These are phyloP conservation scores for Aspergillus fructus DNA, from an alignment of 2,329 filamentous ascomycete genomes.

Conservation along the genomic window DNA sequence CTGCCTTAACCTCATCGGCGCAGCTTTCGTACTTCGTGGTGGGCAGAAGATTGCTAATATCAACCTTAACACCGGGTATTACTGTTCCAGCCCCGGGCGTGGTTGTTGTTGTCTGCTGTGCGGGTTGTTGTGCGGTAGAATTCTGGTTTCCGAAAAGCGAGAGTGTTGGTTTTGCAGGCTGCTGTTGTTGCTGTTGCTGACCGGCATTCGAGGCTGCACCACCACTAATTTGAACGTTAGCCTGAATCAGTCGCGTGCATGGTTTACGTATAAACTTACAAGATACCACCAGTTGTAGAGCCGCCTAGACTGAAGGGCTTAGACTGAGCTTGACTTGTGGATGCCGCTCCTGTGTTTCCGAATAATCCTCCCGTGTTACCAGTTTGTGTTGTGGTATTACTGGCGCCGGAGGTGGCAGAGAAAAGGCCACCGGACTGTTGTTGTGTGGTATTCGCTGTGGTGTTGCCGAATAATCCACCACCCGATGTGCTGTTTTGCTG, in stretches of 20 bases:
- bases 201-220: slow-evolving; percentile 25
- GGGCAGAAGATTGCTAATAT: slow-evolving; percentile 73
- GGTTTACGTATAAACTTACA: slow-evolving; percentile 23
- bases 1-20: slow-evolving; percentile 73
- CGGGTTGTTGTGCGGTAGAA: slow-evolving; percentile 28
- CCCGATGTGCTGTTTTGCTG: slow-evolving; percentile 29
- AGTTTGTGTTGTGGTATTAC: slow-evolving; percentile 22
- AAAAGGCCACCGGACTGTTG: slow-evolving; percentile 29
- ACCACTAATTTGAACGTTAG: slow-evolving; percentile 15
- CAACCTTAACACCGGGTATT: slow-evolving; percentile 73
- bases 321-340: slow-evolving; percentile 33
- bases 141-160: slow-evolving; percentile 39
- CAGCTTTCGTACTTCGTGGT: slow-evolving; percentile 93
- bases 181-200: slow-evolving; percentile 35
- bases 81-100: slow-evolving; percentile 27
- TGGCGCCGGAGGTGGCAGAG: slow-evolving; percentile 16
- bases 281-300: slow-evolving; percentile 31
- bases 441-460: slow-evolving; percentile 26
- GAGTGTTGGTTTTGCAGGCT: slow-evolving; percentile 51
- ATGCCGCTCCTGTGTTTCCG: slow-evolving; percentile 22
- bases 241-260: not conserved
- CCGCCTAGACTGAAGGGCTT: slow-evolving; percentile 35
- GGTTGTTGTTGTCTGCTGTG: slow-evolving; percentile 33
- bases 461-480: slow-evolving; percentile 30
- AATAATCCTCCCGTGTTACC: slow-evolving; percentile 33